Conservation (phyloP, 2,329 filamentous ascomycete genomes). For the Cladosporium sp. region DNA sequence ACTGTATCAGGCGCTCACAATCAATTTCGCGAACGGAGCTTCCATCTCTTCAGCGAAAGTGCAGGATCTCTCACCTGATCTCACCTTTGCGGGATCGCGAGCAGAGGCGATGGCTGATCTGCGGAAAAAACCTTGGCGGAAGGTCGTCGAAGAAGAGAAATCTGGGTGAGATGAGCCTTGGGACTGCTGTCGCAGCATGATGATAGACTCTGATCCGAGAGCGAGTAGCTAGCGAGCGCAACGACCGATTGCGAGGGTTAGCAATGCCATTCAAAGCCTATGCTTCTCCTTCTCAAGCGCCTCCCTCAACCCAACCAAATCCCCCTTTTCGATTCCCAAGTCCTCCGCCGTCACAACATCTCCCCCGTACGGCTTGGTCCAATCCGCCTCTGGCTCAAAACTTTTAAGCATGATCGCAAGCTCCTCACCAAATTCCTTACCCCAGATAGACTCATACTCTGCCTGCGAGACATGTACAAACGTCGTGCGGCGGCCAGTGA, state of each 20-base stretch:
- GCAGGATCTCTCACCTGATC: background rate
- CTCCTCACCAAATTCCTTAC: slow-evolving; percentile 13
- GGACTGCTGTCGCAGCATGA: no score
- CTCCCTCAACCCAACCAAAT: slow-evolving; percentile 13
- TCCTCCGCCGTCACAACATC: slow-evolving; percentile 15
- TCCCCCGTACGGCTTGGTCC: slow-evolving; percentile 3
- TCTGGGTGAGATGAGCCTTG: no score
- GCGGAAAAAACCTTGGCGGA: background rate
- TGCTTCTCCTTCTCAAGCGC: slow-evolving; percentile 14
- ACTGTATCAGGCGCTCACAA: background rate
- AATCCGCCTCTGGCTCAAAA: slow-evolving; percentile 13
- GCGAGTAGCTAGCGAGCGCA: no score
- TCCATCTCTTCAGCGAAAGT: background rate
- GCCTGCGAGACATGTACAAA: slow-evolving; percentile 7
- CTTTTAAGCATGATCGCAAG: slow-evolving; percentile 14
- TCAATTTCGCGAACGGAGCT: background rate
- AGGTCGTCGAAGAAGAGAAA: background rate
- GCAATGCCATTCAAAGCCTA: background rate
- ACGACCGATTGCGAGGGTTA: background rate
- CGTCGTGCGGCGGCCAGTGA: slow-evolving; percentile 11
- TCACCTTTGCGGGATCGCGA: background rate
- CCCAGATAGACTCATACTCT: slow-evolving; percentile 14
- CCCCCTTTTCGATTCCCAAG: slow-evolving; percentile 6
- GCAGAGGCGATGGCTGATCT: background rate
- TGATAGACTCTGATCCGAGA: background rate